phyloP scores from a whole-genome alignment of 2,329 filamentous ascomycete genomes.

The Nigrospora sphaerica region DNA sequence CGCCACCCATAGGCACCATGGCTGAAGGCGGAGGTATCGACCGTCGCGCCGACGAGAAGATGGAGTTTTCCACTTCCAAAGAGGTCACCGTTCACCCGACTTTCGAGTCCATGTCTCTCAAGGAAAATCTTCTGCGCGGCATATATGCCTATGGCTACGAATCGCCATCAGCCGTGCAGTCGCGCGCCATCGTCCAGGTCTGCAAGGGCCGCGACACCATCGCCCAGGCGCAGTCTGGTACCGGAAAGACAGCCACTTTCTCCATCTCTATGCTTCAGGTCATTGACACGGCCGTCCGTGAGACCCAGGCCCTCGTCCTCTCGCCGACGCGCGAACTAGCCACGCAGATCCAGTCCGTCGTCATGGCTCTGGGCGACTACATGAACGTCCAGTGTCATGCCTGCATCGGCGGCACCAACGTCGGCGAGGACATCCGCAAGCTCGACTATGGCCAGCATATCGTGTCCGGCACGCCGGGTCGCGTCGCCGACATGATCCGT shows the following conservation, averaged over 20 bases:
- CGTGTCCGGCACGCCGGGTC: constrained; percentile 92
- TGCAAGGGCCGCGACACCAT: constrained; percentile 96
- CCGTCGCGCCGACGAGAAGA: constrained; percentile 87
- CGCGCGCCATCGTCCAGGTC: constrained; percentile 87
- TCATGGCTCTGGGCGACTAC: constrained; percentile 99
- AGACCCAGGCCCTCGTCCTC: constrained; percentile 90
- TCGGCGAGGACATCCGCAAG: constrained; percentile 10
- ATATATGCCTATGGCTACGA: constrained; percentile 99
- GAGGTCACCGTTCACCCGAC: constrained; percentile 94
- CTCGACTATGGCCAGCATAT: constrained; percentile 97
- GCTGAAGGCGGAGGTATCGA: constrained; percentile 76
- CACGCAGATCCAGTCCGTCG: constrained; percentile 95
- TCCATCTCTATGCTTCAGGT: constrained; percentile 93
- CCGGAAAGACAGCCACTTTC: constrained; percentile 95
- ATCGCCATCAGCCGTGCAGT: constrained; percentile 90
- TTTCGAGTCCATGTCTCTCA: constrained; percentile 93
- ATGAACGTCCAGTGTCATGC: constrained; percentile 99
- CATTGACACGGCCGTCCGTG: constrained; percentile 86
- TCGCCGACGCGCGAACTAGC: constrained; percentile 93
- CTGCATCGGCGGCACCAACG: constrained; percentile 71
- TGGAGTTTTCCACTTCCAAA: constrained; percentile 97
- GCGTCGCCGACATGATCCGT: constrained; percentile 80
- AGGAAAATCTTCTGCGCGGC: constrained; percentile 92
- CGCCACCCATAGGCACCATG: constrained; percentile 50
- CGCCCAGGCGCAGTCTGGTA: constrained; percentile 94